Evolutionary conservation across 169 alveolate species (phyloP), one percentile per base, ranked within the genome.

Genomic region (Cryptosporidium baileyi): DNA sequence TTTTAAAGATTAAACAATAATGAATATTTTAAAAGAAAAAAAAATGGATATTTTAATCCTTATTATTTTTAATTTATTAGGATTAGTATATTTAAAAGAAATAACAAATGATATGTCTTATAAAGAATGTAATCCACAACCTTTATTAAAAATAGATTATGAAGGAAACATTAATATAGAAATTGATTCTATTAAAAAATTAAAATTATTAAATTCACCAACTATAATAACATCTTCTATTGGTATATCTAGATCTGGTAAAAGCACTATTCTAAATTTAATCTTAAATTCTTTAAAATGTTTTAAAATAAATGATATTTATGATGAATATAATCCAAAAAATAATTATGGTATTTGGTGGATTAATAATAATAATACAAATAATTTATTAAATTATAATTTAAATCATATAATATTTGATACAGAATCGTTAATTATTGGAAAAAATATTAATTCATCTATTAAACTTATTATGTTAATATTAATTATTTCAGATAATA

Each of bases 211-310:
- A 36, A 49, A 59, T 22, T 52, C 60, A 22, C 93, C 93, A 1
- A 15, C 80, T 43, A 62, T 61, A 7, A 59, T 90, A 22, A 63
- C 88, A 24, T 85, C 89, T 26, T 45, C 89, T 13, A 57, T 90
- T 81, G 95, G 95, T 17, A 90, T 89, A 34, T 80, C 93, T n/a
- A 93, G 93, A 24, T 88, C 94, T 9, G 94, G 95, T 6, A 92
- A 90, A 63, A 89, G 94, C 45, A 91, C 94, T 11, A 82, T 90
- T 85, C 43, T 91, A 51, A 91, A 89, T 59, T 80, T 89, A 40
- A 81, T 92, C 17, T 41, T 19, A 9, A 59, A 45, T 6, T 11
- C 32, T 30, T 40, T 11, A 13, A 19, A 11, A 38, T 38, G 32
- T 8, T 54, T 54, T 36, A n/a, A 49, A 8, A 13, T 24, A 5